Conservation (phyloP, 1,284 basidiomycete genomes). For the Vanrija sp. region DNA sequence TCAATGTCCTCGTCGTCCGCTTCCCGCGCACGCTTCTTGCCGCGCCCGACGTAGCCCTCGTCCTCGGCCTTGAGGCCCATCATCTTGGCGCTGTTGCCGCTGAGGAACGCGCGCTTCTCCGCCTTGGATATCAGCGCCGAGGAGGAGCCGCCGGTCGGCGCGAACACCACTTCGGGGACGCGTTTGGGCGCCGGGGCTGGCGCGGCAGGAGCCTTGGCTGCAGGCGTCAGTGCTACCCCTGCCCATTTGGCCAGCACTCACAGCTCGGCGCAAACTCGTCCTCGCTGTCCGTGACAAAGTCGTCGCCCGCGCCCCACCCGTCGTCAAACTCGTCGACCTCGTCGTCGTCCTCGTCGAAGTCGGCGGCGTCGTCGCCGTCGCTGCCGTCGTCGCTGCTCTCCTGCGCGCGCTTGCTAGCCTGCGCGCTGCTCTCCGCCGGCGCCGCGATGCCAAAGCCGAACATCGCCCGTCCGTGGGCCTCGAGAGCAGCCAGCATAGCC, state of each 20-base stretch:
- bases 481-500: slow-evolving; percentile 44
- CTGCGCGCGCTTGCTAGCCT: slow-evolving; percentile 5
- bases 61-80: slow-evolving; percentile 37
- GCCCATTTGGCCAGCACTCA: background rate
- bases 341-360: slow-evolving; percentile 24
- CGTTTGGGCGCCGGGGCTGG: background rate
- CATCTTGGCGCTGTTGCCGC: slow-evolving; percentile 46
- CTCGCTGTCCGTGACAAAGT: slow-evolving; percentile 39
- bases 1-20: slow-evolving; percentile 29
- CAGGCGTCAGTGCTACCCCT: too few species aligned
- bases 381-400: slow-evolving; percentile 10
- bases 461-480: slow-evolving; percentile 45
- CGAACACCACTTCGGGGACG: slow-evolving; percentile 46
- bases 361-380: slow-evolving; percentile 16
- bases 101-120: slow-evolving; percentile 44
- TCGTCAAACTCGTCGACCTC: slow-evolving; percentile 37
- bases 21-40: slow-evolving; percentile 19
- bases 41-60: slow-evolving; percentile 12
- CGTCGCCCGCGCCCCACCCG: slow-evolving; percentile 41
- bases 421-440: slow-evolving; percentile 26
- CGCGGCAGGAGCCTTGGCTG: background rate
- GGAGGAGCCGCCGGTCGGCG: slow-evolving; percentile 5
- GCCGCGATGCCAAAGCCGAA: slow-evolving; percentile 27
- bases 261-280: slow-evolving; percentile 23
- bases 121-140: slow-evolving; percentile 25